Conservation (phyloP, 352 stramenopile species). For the Phytophthora rubi region DNA sequence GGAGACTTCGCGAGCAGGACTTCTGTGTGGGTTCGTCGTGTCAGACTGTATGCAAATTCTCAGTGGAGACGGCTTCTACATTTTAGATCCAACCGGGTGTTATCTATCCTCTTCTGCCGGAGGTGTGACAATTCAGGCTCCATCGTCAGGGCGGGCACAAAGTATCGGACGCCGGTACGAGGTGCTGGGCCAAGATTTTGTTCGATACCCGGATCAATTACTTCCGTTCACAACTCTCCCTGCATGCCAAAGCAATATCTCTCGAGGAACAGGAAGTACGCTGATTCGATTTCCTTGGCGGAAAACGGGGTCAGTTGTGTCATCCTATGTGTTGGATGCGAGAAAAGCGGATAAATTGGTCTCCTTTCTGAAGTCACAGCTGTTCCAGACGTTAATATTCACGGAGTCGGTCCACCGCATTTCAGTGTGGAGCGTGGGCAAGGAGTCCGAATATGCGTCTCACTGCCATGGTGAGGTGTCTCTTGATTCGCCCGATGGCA, state of each 20-base stretch:
- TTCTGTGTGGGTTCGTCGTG: constrained; percentile 70
- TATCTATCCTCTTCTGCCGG: constrained; percentile 44
- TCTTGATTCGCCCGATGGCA: constrained; percentile 45
- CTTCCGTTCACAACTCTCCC: constrained; percentile 75
- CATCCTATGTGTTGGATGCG: constrained; percentile 39
- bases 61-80: constrained; percentile 74
- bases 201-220: constrained; percentile 75
- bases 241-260: constrained; percentile 63
- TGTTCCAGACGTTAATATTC: constrained; percentile 73
- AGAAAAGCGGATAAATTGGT: constrained; percentile 44
- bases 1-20: constrained; percentile 56
- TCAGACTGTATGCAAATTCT: constrained; percentile 84
- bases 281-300: constrained; percentile 78
- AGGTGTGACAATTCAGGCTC: constrained; percentile 4
- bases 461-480: constrained; percentile 59
- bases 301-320: constrained; percentile 50
- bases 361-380: constrained; percentile 46
- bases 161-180: constrained; percentile 64
- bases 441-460: constrained; percentile 65
- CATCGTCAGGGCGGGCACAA: constrained; percentile 16
- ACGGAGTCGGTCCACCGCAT: constrained; percentile 67
- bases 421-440: constrained; percentile 70
- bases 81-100: constrained; percentile 71
- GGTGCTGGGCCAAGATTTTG: constrained; percentile 63
- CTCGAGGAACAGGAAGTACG: constrained; percentile 55